Base-by-base conservation (phyloP, 2,329 filamentous ascomycete genomes). In the Fonsecaea pugnacius region DNA sequence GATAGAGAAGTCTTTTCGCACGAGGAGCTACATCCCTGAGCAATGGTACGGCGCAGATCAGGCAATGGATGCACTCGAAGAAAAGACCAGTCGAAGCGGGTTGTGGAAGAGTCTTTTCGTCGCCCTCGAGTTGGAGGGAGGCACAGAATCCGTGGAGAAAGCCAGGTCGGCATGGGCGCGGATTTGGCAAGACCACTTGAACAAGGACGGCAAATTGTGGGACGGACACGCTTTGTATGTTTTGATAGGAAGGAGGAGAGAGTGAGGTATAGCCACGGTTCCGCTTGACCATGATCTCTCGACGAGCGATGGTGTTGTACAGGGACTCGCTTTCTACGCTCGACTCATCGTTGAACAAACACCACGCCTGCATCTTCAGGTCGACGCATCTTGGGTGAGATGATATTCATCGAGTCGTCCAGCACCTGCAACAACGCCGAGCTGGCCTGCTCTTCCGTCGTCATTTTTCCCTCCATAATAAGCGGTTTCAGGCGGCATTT, bases 141-240 rank as follows among this genome's bases (percentile, higher is more conserved):
- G 46, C 4, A n/a, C 46, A 35, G 50, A 48, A 18, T 1, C 50
- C 9, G 10, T 57, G 2, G 65, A 63, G 9, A 59, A 55, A 18
- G 51, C 59, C 24, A 65, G 51, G 51, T 32, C 58, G 9, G 36
- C 27, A 8, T 67, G 62, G 62, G 40, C 38, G 10, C 24, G 18
- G 35, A 60, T 67, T 30, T 65, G 65, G 65, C 30, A 58, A 30
- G 55, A 64, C 50, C 55, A 55, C 38, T 36, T 67, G 21, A 61
- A 56, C 38, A 30, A 36, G n/a, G 40, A 63, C 3, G 62, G 55
- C 3, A 46, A 54, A 30, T 53, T 65, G 24, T 56, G 60, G 54
- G 63, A 67, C 36, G 63, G 66, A 10, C 63, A 67, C 51, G 18
- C 32, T 21, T 60, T 67, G 50, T 67, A 67, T 58, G 63, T 67